Evolutionary conservation across 2,329 filamentous ascomycete genomes (phyloP).

Genomic region (Verticillium longisporum): DNA sequence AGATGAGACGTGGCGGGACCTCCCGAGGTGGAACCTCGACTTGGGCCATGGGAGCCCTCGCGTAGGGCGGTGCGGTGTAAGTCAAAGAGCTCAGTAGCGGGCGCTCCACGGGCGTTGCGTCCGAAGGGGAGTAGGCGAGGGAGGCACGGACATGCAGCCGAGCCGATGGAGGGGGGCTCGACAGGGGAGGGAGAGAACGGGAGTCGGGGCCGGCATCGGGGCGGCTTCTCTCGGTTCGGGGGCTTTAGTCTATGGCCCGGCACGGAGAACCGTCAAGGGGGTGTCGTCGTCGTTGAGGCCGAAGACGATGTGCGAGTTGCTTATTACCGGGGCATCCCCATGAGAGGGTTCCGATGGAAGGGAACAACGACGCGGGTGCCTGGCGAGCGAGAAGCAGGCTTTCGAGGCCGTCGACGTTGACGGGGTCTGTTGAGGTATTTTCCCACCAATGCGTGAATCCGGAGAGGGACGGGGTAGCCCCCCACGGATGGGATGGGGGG

Average conservation of each 20-base stretch:
- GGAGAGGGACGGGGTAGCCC: background rate
- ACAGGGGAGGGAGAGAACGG: background rate
- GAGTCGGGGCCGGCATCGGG: background rate
- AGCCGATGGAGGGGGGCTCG: background rate
- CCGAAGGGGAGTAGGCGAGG: background rate
- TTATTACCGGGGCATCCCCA: background rate
- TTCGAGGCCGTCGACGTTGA: background rate
- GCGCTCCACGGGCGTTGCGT: background rate
- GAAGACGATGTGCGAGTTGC: background rate
- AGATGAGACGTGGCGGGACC: background rate
- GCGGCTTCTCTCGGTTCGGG: background rate
- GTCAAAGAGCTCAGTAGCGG: background rate
- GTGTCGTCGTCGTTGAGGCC: background rate
- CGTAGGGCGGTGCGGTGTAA: background rate
- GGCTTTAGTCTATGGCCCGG: background rate
- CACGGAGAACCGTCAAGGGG: background rate
- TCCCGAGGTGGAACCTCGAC: background rate
- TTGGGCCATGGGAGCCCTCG: background rate
- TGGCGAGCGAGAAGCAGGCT: background rate
- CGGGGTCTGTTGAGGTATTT: background rate
- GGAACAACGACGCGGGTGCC: background rate
- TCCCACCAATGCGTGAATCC: background rate
- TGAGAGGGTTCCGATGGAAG: background rate
- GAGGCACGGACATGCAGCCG: background rate
- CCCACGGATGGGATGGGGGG: background rate